Percentiles rank a stretch among this genome's conserved stretches.
phyloP scores from a whole-genome alignment of 352 stramenopile genomes.

The Globisporangium lucens region DNA sequence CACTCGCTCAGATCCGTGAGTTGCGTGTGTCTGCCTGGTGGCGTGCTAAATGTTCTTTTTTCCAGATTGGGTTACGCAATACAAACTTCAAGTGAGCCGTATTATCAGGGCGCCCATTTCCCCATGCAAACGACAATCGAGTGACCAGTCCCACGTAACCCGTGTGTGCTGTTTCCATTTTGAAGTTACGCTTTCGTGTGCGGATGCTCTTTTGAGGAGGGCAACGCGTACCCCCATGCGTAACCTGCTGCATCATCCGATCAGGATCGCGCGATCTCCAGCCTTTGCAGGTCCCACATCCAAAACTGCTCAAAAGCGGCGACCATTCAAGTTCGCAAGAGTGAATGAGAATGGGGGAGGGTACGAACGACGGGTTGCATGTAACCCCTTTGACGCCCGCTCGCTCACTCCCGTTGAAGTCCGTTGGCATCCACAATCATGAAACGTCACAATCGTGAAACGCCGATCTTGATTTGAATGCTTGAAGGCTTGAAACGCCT shows the following conservation, averaged over 20 bases:
- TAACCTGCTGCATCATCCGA: neutral
- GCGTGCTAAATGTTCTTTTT: conserved; percentile 16
- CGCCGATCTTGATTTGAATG: too few species aligned
- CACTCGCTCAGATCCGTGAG: neutral
- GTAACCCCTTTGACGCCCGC: neutral
- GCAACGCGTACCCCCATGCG: neutral
- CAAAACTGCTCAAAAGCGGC: too few species aligned
- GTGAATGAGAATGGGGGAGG: neutral
- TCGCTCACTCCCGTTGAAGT: neutral
- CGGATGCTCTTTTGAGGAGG: neutral
- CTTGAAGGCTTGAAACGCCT: too few species aligned
- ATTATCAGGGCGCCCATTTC: conserved; percentile 11
- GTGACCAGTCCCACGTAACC: conserved; percentile 10
- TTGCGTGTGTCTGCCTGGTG: conserved; percentile 1
- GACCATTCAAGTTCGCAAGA: neutral
- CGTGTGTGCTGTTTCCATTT: neutral
- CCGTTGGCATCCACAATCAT: too few species aligned
- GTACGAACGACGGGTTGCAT: neutral
- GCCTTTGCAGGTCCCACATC: too few species aligned
- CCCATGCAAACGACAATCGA: conserved; percentile 1
- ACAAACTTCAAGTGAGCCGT: conserved; percentile 3
- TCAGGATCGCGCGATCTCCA: too few species aligned
- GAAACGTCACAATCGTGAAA: too few species aligned
- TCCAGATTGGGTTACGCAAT: conserved; percentile 10
- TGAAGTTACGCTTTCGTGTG: conserved; percentile 7